Conservation (phyloP, 257 asterid species). For the Solanum paucissectum region DNA sequence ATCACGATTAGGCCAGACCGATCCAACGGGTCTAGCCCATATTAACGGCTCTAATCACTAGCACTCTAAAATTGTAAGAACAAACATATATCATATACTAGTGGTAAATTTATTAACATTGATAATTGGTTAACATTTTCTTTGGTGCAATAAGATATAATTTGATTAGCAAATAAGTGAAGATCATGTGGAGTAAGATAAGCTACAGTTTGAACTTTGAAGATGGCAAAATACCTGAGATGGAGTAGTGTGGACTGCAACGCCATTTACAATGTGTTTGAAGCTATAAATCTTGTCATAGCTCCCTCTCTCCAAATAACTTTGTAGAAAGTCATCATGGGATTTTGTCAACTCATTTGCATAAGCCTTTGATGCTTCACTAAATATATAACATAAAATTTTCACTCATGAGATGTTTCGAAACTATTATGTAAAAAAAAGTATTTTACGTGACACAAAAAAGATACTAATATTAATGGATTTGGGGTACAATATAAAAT, state of each 20-base stretch:
- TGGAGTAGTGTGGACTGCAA: conserved; percentile 61
- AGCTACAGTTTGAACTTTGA: not conserved
- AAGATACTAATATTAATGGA: not conserved
- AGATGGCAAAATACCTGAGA: conserved; percentile 41
- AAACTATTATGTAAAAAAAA: not conserved
- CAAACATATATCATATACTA: not conserved
- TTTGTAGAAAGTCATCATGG: conserved; percentile 51
- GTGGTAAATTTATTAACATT: too few relatives aligned
- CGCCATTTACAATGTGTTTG: conserved; percentile 66
- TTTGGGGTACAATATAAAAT: not conserved
- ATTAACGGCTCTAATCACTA: not conserved
- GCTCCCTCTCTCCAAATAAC: conserved; percentile 44
- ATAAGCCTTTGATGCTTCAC: conserved; percentile 43
- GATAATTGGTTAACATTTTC: not conserved
- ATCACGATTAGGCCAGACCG: not conserved
- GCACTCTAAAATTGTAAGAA: not conserved
- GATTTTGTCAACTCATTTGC: conserved; percentile 47
- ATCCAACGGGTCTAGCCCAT: not conserved
- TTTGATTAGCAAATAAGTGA: not conserved
- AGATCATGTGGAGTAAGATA: not conserved
- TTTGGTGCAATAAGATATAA: not conserved
- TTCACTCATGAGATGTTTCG: not conserved
- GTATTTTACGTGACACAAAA: not conserved
- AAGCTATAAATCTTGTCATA: conserved; percentile 80
- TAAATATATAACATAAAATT: not conserved